Conservation (phyloP, 306 rosid genomes). For the Delonix regia region DNA sequence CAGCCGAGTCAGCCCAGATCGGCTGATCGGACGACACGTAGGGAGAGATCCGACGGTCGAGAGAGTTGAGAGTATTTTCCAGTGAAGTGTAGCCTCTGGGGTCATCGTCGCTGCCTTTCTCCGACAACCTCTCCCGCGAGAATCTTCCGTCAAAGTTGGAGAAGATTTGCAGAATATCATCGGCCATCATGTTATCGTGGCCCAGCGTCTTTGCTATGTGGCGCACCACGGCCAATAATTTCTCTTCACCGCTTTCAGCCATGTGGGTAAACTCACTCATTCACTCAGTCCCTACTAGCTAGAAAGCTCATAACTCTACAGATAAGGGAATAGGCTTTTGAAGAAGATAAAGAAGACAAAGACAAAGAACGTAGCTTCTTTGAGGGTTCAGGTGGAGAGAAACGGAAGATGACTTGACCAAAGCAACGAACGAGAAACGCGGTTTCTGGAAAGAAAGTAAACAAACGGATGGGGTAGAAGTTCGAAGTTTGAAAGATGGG, state of each 20-base stretch:
- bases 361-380: not conserved
- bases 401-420: not conserved
- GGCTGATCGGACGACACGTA: constrained; percentile 69
- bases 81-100: constrained; percentile 58
- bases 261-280: constrained; percentile 32
- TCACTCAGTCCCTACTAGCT: not conserved
- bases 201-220: constrained; percentile 97
- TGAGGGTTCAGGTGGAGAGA: not conserved
- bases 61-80: constrained; percentile 68
- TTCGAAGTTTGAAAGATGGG: not conserved
- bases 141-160: constrained; percentile 93
- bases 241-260: constrained; percentile 98
- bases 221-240: constrained; percentile 82
- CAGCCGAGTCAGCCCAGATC: constrained; percentile 79
- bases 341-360: not conserved
- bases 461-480: constrained; percentile 19
- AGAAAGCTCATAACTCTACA: not conserved
- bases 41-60: constrained; percentile 81
- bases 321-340: not conserved
- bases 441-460: constrained; percentile 38
- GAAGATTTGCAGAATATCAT: constrained; percentile 87
- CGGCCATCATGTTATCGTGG: constrained; percentile 73
- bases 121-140: constrained; percentile 82
- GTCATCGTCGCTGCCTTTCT: constrained; percentile 48
- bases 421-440: constrained; percentile 50